Evolutionary conservation across 306 rosid genomes (phyloP), one percentile per base, ranked within the genome.

Genomic region (Urtica urens): DNA sequence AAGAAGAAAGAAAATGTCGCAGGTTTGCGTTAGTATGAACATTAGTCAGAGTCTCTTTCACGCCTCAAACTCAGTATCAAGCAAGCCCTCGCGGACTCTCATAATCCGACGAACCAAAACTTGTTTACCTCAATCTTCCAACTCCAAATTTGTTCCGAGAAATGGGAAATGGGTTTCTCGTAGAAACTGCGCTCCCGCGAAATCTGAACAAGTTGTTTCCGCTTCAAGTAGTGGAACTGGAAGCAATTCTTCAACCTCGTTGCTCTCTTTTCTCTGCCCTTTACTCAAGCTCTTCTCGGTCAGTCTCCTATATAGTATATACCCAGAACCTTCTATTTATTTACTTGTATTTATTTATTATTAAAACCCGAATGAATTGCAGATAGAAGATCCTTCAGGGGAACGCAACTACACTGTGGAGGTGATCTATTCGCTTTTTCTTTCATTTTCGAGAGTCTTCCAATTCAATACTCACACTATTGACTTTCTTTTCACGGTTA

Each of bases 371-470:
- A n/a, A 26, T 54, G 40, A 57, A 29, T 58, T 42, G 42, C 60
- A 83, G 96, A 80, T 50, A 38, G 82, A 79, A 46, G 96, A 87
- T 74, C 96, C 96, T 62, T 87, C 96, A 57, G 53, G 38, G 58
- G 82, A 76, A 29, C 86, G 94, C 27, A 87, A 80, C 66, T 67
- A 61, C 53, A 51, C 82, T 51, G 59, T 83, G 23, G 94, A 87
- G 96, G 95, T 70, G 55, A 49, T 37, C 40, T 13, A 23, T n/a
- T n/a, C n/a, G n/a, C n/a, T n/a, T n/a, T n/a, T n/a, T n/a, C n/a
- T n/a, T n/a, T n/a, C n/a, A n/a, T n/a, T 17, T 63, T 31, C 10
- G 38, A 18, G 18, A 4, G 38, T 27, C 13, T 29, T 44, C 15
- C 10, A 20, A 21, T 3, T 42, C 21, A 7, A 42, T 35, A 0